These are phyloP conservation scores for Aspergillus quadricinctus DNA, from an alignment of 2,329 filamentous ascomycete species.

Conservation along the genomic window DNA sequence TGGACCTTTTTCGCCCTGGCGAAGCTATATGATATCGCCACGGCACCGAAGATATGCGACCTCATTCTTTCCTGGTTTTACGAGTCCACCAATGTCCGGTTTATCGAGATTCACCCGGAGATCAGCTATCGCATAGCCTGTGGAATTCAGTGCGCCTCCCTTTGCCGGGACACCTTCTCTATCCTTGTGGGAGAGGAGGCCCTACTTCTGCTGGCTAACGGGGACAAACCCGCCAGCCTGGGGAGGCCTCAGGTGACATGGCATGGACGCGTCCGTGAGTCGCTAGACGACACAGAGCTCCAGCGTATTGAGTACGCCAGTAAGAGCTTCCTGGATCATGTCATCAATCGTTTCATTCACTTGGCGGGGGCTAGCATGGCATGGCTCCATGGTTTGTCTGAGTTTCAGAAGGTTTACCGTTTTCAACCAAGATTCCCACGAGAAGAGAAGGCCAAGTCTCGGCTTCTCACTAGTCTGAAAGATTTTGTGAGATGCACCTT, in stretches of 20 bases:
- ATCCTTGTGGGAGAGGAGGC: constrained; percentile 62
- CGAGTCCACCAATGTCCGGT: constrained; percentile 49
- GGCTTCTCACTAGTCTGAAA: constrained; percentile 24
- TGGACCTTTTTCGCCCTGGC: constrained; percentile 64
- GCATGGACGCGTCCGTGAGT: constrained; percentile 46
- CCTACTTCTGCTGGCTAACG: constrained; percentile 36
- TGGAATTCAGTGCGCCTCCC: constrained; percentile 29
- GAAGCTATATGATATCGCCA: constrained; percentile 50
- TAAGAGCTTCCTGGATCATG: constrained; percentile 48
- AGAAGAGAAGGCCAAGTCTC: constrained; percentile 11
- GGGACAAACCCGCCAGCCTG: constrained; percentile 5
- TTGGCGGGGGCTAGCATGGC: constrained; percentile 32
- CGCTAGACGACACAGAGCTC: constrained; percentile 51
- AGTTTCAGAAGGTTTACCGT: constrained; percentile 26
- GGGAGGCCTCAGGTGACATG: constrained; percentile 26
- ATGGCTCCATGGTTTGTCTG: constrained; percentile 34
- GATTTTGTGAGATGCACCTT: constrained; percentile 29
- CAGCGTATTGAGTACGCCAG: constrained; percentile 59
- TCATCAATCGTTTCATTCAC: constrained; percentile 33
- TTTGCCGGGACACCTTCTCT: constrained; percentile 49
- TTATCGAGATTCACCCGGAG: constrained; percentile 63
- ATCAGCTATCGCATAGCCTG: constrained; percentile 55
- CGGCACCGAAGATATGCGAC: constrained; percentile 36
- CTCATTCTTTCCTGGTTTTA: constrained; percentile 58
- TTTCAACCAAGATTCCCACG: constrained; percentile 12